Conservation (phyloP, 306 rosid genomes). For the Glycine soja region DNA sequence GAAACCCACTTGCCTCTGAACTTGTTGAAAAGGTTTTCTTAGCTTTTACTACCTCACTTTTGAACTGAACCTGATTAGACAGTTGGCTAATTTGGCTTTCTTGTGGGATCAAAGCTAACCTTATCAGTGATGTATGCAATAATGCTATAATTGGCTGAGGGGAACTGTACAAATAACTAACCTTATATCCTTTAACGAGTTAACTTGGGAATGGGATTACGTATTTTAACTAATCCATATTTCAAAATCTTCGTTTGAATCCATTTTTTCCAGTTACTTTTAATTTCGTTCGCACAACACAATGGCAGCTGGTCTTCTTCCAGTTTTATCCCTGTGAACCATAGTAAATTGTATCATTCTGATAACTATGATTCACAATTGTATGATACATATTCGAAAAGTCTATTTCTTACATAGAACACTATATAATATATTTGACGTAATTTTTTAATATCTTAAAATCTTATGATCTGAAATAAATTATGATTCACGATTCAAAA, state of each 20-base stretch:
- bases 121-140: background rate
- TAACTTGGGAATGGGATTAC: background rate
- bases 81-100: background rate
- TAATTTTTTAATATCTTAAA: no score
- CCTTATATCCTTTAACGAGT: background rate
- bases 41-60: background rate
- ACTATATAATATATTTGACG: no score
- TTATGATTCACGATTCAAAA: no score
- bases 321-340: no score
- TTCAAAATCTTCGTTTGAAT: background rate
- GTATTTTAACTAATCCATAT: background rate
- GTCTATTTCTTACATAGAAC: no score
- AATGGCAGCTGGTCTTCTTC: no score
- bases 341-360: no score
- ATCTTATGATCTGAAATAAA: no score
- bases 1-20: constrained; percentile 1
- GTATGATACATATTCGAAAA: no score
- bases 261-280: background rate
- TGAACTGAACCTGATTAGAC: background rate
- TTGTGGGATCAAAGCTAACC: background rate
- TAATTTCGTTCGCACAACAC: background rate
- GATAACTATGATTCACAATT: no score
- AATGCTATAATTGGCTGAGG: background rate
- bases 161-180: background rate
- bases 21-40: background rate